Conservation (phyloP, 2,329 filamentous ascomycete genomes). For the Cladosporium halotolerans region DNA sequence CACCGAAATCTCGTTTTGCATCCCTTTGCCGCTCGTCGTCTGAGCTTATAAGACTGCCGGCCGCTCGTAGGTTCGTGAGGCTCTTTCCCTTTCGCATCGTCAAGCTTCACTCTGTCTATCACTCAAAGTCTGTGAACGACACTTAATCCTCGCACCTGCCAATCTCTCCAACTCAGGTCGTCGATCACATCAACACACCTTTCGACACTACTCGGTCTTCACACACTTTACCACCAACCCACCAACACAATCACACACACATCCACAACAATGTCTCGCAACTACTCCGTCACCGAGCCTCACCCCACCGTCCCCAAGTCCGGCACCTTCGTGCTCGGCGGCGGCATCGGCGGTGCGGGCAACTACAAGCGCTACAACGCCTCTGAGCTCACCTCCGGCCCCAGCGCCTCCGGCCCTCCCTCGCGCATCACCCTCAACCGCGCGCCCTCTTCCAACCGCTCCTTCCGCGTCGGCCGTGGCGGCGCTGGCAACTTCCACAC, state of each 20-base stretch:
- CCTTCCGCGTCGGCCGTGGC: slow-evolving; percentile 51
- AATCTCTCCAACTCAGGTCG: neutral
- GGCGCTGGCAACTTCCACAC: slow-evolving; percentile 53
- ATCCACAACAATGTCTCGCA: slow-evolving; percentile 24
- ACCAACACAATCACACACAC: slow-evolving; percentile 10
- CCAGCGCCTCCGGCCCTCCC: slow-evolving; percentile 41
- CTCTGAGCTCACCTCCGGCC: slow-evolving; percentile 46
- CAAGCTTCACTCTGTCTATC: neutral
- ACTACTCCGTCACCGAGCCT: slow-evolving; percentile 54
- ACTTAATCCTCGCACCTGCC: slow-evolving; percentile 16
- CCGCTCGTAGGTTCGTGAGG: neutral
- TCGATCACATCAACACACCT: slow-evolving; percentile 1
- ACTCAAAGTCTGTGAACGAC: slow-evolving; percentile 12
- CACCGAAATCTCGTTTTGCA: neutral
- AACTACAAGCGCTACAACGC: slow-evolving; percentile 52
- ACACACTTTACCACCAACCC: slow-evolving; percentile 16
- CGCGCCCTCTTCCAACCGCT: slow-evolving; percentile 36
- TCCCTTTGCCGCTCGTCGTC: neutral
- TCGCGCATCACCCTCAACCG: slow-evolving; percentile 44
- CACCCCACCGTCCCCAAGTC: slow-evolving; percentile 51
- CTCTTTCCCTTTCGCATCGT: slow-evolving; percentile 12
- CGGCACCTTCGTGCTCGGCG: slow-evolving; percentile 43
- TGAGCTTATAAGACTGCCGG: slow-evolving; percentile 1
- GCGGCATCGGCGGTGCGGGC: slow-evolving; percentile 54
- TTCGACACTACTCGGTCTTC: neutral